phyloP scores from a whole-genome alignment of 495 filamentous ascomycete species.

The Lasiosphaeris hirsuta region DNA sequence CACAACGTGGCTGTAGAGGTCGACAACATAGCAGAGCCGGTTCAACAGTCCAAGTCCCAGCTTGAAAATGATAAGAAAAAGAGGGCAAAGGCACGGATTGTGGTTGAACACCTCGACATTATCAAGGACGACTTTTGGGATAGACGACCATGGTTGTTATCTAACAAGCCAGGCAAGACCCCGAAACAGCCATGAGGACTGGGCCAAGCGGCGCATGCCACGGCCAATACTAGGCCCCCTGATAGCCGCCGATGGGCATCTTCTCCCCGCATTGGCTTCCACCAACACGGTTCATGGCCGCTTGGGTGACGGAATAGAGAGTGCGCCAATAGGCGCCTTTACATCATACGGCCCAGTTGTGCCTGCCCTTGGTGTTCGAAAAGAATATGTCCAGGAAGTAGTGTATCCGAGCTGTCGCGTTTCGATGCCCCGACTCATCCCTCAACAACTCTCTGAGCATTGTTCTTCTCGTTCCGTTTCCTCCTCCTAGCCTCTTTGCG shows the following conservation, averaged over 20 bases:
- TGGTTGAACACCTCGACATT: slow-evolving; percentile 83
- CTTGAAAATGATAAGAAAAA: slow-evolving; percentile 74
- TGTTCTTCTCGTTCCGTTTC: slow-evolving; percentile 2
- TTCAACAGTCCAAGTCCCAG: slow-evolving; percentile 66
- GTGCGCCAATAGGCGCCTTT: no score
- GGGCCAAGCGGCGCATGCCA: neutral
- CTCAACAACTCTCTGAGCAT: neutral
- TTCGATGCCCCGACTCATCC: neutral
- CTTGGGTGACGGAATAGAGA: no score
- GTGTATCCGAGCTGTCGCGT: no score
- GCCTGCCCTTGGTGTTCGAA: no score
- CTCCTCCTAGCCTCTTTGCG: slow-evolving; percentile 39
- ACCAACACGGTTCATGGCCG: no score
- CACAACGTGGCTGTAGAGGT: slow-evolving; percentile 33
- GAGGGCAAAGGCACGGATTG: slow-evolving; percentile 69
- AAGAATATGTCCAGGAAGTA: no score
- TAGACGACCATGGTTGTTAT: slow-evolving; percentile 78
- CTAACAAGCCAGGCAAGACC: slow-evolving; percentile 65
- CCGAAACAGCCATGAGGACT: slow-evolving; percentile 46
- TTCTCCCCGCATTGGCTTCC: no score
- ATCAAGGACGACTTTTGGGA: slow-evolving; percentile 95
- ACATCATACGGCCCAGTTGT: no score
- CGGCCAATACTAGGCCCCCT: no score
- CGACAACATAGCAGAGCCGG: slow-evolving; percentile 38
- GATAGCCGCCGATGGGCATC: no score